Evolutionary conservation across 805 yeast species (phyloP).

Genomic region (Blastobotrys chiropterorum): DNA sequence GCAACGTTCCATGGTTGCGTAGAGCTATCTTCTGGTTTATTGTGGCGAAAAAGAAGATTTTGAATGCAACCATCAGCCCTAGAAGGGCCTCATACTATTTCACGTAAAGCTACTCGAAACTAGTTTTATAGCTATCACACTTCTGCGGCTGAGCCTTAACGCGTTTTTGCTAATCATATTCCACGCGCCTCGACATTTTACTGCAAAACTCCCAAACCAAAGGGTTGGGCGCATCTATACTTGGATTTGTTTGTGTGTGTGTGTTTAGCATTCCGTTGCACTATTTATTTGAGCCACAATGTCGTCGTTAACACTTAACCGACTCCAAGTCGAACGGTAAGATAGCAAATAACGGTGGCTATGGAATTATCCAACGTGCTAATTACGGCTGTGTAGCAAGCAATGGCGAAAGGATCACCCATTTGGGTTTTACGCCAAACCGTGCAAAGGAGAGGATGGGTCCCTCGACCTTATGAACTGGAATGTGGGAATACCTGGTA

Average conservation of each 20-base stretch:
- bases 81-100: no score
- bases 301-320: constrained; percentile 62
- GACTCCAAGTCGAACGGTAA: constrained; percentile 82
- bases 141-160: no score
- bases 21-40: no score
- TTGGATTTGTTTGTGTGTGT: not conserved
- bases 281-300: constrained; percentile 17
- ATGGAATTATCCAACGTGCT: not conserved
- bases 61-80: no score
- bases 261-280: not conserved
- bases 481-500: constrained; percentile 97
- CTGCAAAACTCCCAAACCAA: no score
- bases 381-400: constrained; percentile 45
- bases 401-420: constrained; percentile 99
- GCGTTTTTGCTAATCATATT: no score
- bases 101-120: no score
- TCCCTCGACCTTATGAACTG: constrained; percentile 76
- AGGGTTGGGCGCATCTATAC: no score
- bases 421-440: constrained; percentile 93
- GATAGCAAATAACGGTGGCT: constrained; percentile 27
- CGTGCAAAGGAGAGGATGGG: constrained; percentile 74
- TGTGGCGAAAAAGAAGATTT: no score
- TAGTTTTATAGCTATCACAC: no score
- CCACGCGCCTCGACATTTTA: no score
- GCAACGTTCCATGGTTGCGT: no score